Evolutionary conservation across 1,284 basidiomycete species (phyloP).

Genomic region (Sanghuangporus sanghuang): DNA sequence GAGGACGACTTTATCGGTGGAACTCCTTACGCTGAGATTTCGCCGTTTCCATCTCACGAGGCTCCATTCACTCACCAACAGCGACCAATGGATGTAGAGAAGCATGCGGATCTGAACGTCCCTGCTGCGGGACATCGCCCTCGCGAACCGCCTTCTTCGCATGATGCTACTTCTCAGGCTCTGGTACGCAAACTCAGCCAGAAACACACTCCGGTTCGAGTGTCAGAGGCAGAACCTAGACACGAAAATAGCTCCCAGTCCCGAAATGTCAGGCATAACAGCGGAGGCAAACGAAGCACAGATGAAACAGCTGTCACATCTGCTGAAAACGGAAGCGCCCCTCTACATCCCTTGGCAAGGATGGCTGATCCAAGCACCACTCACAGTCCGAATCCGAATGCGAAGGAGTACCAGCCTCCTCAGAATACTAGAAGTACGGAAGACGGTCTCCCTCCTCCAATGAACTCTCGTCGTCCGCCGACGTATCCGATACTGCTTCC

Average conservation of each 20-base stretch:
- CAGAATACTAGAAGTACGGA: not conserved
- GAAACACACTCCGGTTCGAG: not conserved
- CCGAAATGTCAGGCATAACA: not conserved
- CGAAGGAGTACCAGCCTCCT: not conserved
- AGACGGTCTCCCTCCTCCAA: slow-evolving; percentile 15
- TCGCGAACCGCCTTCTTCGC: not conserved
- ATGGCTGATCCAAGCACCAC: not conserved
- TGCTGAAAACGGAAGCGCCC: not conserved
- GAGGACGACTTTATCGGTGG: slow-evolving; percentile 32
- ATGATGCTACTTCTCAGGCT: not conserved
- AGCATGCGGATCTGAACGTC: not conserved
- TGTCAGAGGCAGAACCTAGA: not conserved
- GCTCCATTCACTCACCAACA: not conserved
- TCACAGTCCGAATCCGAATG: not conserved
- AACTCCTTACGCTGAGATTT: slow-evolving; percentile 37
- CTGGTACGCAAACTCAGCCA: not conserved
- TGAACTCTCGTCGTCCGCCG: slow-evolving; percentile 34
- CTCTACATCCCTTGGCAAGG: slow-evolving; percentile 1
- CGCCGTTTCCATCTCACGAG: not conserved
- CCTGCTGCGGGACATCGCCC: not conserved
- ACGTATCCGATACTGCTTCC: slow-evolving; percentile 45
- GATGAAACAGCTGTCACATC: not conserved
- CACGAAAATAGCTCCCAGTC: not conserved
- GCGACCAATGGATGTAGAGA: slow-evolving; percentile 5
- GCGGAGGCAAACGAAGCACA: not conserved